Percentiles rank a stretch among this genome's conserved stretches.
Conservation (phyloP, 192 early-diverging fungal species). For the Pilobolus umbonatus region DNA sequence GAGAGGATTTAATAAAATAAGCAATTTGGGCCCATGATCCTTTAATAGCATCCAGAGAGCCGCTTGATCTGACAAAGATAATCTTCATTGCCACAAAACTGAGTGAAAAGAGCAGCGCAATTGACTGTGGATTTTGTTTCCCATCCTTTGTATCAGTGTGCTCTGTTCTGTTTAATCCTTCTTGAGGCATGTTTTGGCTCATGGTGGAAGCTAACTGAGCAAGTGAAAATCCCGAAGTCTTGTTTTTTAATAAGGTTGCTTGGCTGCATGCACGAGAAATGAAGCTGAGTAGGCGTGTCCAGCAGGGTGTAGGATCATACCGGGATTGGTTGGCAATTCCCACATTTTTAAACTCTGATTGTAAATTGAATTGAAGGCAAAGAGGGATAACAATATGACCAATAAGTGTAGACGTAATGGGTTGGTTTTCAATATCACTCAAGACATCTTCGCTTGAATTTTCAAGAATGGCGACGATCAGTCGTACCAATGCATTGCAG, state of each 20-base stretch:
- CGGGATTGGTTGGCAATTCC: not conserved
- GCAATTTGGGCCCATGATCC: conserved; percentile 41
- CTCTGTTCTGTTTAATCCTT: not conserved
- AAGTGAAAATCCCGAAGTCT: conserved; percentile 20
- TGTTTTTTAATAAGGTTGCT: conserved; percentile 13
- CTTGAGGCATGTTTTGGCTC: not conserved
- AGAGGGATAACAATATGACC: conserved; percentile 46
- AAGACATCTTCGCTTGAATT: conserved; percentile 41
- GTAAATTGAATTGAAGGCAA: conserved; percentile 42
- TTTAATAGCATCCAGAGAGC: conserved; percentile 36
- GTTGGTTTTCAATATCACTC: conserved; percentile 36
- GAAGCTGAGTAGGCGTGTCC: conserved; percentile 21
- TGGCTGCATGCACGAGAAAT: conserved; percentile 27
- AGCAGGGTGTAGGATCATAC: conserved; percentile 16
- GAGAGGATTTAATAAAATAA: conserved; percentile 33
- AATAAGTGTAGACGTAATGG: conserved; percentile 42
- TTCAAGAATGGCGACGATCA: conserved; percentile 47
- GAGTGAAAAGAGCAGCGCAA: conserved; percentile 34
- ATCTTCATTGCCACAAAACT: conserved; percentile 51
- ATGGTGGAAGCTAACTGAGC: conserved; percentile 9
- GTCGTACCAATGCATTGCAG: conserved; percentile 40
- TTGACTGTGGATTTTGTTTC: conserved; percentile 14
- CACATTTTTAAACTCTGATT: conserved; percentile 14
- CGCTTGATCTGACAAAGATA: conserved; percentile 45
- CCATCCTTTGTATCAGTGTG: conserved; percentile 12